Conservation (phyloP, 768 basidiomycete species). For the Calocybe cyanea region DNA sequence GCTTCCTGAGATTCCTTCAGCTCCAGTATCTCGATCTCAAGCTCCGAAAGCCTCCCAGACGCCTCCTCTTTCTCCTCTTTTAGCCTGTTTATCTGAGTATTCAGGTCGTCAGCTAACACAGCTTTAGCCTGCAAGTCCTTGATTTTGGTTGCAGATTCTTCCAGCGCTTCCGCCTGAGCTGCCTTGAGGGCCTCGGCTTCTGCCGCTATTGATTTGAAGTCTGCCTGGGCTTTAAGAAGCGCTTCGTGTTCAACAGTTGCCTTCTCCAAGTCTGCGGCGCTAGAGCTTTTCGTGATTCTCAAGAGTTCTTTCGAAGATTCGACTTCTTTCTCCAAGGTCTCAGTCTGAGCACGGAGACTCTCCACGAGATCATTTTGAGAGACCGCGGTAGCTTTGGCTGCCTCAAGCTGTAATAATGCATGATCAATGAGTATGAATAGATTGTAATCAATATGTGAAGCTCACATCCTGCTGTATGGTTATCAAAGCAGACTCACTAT, state of each 20-base stretch:
- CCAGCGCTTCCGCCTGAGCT: conserved; percentile 45
- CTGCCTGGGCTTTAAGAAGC: conserved; percentile 57
- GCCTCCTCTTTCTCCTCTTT: conserved; percentile 69
- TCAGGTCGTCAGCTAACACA: conserved; percentile 38
- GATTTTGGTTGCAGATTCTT: conserved; percentile 43
- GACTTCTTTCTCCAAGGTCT: conserved; percentile 48
- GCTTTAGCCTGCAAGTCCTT: conserved; percentile 44
- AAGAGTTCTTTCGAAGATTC: conserved; percentile 48
- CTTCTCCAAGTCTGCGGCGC: conserved; percentile 37
- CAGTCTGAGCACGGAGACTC: conserved; percentile 46
- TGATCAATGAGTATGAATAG: neutral
- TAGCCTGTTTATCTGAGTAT: conserved; percentile 46
- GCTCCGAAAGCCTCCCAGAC: conserved; percentile 68
- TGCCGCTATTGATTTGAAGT: conserved; percentile 50
- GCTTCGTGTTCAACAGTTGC: conserved; percentile 62
- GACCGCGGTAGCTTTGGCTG: conserved; percentile 35
- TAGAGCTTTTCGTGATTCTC: conserved; percentile 41
- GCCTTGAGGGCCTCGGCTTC: conserved; percentile 50
- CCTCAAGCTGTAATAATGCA: conserved; percentile 42
- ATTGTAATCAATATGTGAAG: conserved; percentile 5
- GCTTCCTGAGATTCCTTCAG: conserved; percentile 66
- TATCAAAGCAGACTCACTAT: conserved; percentile 32
- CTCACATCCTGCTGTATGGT: conserved; percentile 51
- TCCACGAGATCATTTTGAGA: conserved; percentile 45
- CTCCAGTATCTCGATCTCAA: conserved; percentile 80